Conservation (phyloP, 805 yeast genomes). For the Candida oleophila region DNA sequence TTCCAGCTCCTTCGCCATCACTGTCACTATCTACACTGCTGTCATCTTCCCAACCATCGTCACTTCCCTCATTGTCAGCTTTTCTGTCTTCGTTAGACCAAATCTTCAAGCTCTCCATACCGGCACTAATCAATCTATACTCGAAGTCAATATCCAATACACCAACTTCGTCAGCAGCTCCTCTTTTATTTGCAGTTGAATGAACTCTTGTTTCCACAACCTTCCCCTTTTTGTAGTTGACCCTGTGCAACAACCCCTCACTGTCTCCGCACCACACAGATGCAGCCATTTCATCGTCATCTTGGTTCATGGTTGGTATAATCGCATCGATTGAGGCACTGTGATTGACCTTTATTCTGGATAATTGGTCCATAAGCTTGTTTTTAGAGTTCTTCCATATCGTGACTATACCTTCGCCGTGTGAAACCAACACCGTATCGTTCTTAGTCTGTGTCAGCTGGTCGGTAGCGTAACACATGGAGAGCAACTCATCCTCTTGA, state of each 20-base stretch:
- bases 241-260: slow-evolving; percentile 68
- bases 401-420: slow-evolving; percentile 88
- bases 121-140: slow-evolving; percentile 77
- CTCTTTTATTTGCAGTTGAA: slow-evolving; percentile 40
- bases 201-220: slow-evolving; percentile 68
- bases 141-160: slow-evolving; percentile 76
- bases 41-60: slow-evolving; percentile 16
- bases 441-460: slow-evolving; percentile 49
- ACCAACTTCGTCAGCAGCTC: slow-evolving; percentile 67
- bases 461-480: slow-evolving; percentile 64
- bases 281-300: slow-evolving; percentile 42
- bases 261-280: slow-evolving; percentile 79
- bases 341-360: slow-evolving; percentile 66
- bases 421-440: slow-evolving; percentile 72
- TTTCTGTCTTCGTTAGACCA: slow-evolving; percentile 52
- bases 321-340: slow-evolving; percentile 76
- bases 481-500: slow-evolving; percentile 89
- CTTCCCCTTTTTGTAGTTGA: slow-evolving; percentile 63
- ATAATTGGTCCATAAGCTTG: slow-evolving; percentile 71
- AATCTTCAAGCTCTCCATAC: slow-evolving; percentile 76
- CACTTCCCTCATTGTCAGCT: slow-evolving; percentile 19
- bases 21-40: slow-evolving; percentile 13
- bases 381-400: slow-evolving; percentile 78
- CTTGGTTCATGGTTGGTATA: slow-evolving; percentile 54
- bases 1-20: slow-evolving; percentile 8